Evolutionary conservation across 2,329 filamentous ascomycete species (phyloP), one percentile per base, ranked within the genome.

Genomic region (Emergomyces pasteurianus): DNA sequence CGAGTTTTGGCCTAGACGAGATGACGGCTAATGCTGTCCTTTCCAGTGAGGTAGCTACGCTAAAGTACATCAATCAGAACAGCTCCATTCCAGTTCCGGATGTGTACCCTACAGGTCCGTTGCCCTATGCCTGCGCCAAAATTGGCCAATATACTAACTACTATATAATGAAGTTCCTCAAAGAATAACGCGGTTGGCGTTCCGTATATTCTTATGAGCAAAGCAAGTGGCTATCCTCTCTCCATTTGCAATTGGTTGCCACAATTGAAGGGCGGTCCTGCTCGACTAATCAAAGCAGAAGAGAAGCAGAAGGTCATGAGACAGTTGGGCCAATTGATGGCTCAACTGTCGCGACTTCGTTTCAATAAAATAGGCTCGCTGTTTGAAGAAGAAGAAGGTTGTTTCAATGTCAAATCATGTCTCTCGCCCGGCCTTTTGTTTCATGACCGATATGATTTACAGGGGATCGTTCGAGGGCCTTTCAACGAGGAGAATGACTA

Each of bases 31-130:
- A 26, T 23, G 40, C 28, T 16, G 7, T 62, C 21, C 49, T 62
- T 47, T 49, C 46, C 38, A 72, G 70, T 52, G 69, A 73, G 65
- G 71, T 65, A 60, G 69, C 69, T 40, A 72, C 69, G 3, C 61
- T 71, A 2, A 68, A 64, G 62, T 72, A 70, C 57, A 61, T 74
- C 50, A 65, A 60, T 43, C 53, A 64, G 43, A 62, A 70, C 56
- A 71, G 67, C 42, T 67, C 68, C 60, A 67, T 73, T 64, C 70
- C 71, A 26, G 66, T 71, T 57, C 70, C 70, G 59, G 65, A 71
- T 38, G 65, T 72, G 42, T 71, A 67, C 58, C 43, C 62, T 14
- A 69, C n/a, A n/a, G n/a, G n/a, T n/a, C n/a, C n/a, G n/a, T n/a
- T n/a, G n/a, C n/a, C n/a, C n/a, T n/a, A n/a, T n/a, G n/a, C n/a